Base-by-base conservation (phyloP, 352 stramenopile species). In the Phytophthora colocasiae region DNA sequence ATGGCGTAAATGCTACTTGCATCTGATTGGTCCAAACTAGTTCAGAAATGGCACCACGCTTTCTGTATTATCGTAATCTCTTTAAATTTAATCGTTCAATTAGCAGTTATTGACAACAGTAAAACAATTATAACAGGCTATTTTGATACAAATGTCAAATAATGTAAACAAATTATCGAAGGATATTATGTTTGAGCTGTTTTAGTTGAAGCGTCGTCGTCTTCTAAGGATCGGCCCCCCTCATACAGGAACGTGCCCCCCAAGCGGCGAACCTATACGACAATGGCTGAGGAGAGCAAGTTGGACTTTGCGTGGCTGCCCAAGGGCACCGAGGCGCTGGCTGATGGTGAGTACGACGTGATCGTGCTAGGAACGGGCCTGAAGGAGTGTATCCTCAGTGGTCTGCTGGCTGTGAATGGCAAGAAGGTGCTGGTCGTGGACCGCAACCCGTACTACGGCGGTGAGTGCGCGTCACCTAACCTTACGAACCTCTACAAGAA, bases 321-420 rank as follows among this genome's bases (percentile, higher is more conserved):
- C 4, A 77, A 91, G 52, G 97, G 96, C 61, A 96, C 91, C 52
- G 95, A 98, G 65, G 75, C 97, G 60, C 89, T 99, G 36, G 98
- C 98, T 4, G 98, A 99, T 79, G 98, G 98, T 43, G 97, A 99
- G 78, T 99, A 99, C 77, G 98, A 99, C 82, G 97, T 96, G 36
- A 99, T 99, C 79, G 91, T 99, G 46, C 96, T 99, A 60, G 98
- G 98, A 43, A 99, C 98, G 65, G 98, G 98, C 11, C 86, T 99
- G 17, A 99, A 99, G 76, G 98, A 99, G 81, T 99, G 98, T 71
- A 98, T 99, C 66, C 90, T 99, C 58, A 98, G 92, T 43, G 97
- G 97, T 10, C 82, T 99, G 38, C 75, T 99, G 40, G 96, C 95
- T 29, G 91, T 97, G 58, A 92, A 95, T 67, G 91, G 95, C 61